phyloP scores from a whole-genome alignment of 208 protist genomes.

The Trichomonas vaginalis region DNA sequence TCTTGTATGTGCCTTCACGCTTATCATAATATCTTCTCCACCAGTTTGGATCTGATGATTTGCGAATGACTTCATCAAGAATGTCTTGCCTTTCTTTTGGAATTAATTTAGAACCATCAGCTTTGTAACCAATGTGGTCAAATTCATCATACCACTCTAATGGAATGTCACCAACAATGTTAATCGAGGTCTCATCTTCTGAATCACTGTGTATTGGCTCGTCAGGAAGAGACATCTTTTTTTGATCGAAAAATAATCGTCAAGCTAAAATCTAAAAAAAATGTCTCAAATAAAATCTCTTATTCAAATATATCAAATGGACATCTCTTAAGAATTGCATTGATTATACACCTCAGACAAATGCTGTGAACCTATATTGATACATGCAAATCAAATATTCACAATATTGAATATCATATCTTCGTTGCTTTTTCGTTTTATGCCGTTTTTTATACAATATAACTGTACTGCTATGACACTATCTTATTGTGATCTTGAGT shows the following conservation, averaged over 20 bases:
- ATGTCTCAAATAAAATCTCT: too few relatives aligned
- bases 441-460: too few relatives aligned
- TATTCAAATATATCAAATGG: too few relatives aligned
- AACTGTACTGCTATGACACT: too few relatives aligned
- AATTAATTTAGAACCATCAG: not conserved
- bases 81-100: not conserved
- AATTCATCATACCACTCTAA: constrained; percentile 11
- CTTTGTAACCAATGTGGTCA: not conserved
- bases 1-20: not conserved
- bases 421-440: too few relatives aligned
- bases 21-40: not conserved
- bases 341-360: too few relatives aligned
- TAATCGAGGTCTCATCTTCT: not conserved
- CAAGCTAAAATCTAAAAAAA: too few relatives aligned
- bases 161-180: constrained; percentile 7
- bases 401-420: too few relatives aligned
- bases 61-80: not conserved
- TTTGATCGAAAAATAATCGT: not conserved
- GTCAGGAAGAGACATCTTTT: not conserved
- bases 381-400: too few relatives aligned
- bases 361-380: too few relatives aligned
- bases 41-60: not conserved
- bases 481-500: too few relatives aligned
- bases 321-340: too few relatives aligned
- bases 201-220: not conserved